phyloP scores from a whole-genome alignment of 2,329 filamentous ascomycete species.

The Penicillium sp. region DNA sequence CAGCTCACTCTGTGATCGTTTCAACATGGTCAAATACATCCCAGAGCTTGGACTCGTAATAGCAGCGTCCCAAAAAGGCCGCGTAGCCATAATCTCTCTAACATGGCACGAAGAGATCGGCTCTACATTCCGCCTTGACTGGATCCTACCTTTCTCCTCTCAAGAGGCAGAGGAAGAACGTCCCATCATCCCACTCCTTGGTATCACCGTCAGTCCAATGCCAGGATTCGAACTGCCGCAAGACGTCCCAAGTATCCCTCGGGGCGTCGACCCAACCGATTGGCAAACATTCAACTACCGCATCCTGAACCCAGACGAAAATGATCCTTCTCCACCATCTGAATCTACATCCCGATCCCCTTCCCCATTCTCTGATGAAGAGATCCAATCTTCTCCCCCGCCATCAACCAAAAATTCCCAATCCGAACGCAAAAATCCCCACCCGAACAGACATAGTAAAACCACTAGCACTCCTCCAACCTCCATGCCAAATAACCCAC shows the following conservation, averaged over 20 bases:
- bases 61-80: slow-evolving; percentile 61
- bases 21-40: slow-evolving; percentile 63
- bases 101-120: slow-evolving; percentile 44
- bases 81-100: slow-evolving; percentile 59
- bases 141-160: slow-evolving; percentile 57
- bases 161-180: slow-evolving; percentile 53
- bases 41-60: slow-evolving; percentile 63
- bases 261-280: slow-evolving; percentile 21
- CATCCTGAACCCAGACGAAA: slow-evolving; percentile 16
- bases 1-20: slow-evolving; percentile 49
- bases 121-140: slow-evolving; percentile 59
- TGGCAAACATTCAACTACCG: slow-evolving; percentile 25
- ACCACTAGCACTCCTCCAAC: too few species aligned
- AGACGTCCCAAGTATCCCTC: slow-evolving; percentile 41
- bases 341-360: neutral
- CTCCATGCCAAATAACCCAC: too few species aligned
- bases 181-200: slow-evolving; percentile 54
- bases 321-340: slow-evolving; percentile 20
- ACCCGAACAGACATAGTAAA: too few species aligned
- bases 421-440: too few species aligned
- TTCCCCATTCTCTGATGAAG: slow-evolving; percentile 4
- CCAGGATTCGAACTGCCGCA: slow-evolving; percentile 52
- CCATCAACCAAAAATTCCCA: neutral
- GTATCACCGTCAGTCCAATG: slow-evolving; percentile 61
- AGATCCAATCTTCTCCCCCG: neutral